Evolutionary conservation across 108 stramenopile species (phyloP).

Genomic region (Phaeodactylum tricornutum): DNA sequence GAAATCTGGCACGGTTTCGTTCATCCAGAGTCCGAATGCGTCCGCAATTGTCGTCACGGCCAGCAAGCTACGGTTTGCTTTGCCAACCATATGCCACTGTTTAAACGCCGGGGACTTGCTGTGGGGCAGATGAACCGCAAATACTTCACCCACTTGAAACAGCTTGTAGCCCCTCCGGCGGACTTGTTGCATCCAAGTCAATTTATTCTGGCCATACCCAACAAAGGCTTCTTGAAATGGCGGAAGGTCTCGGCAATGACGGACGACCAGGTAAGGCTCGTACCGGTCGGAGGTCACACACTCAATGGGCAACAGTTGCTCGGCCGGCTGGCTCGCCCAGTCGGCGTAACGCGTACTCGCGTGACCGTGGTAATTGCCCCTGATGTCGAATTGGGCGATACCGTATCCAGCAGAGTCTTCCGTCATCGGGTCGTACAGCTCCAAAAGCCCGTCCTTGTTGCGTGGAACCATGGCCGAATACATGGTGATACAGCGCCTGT

Average conservation of each 20-base stretch:
- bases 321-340: slow-evolving; percentile 39
- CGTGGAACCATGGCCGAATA: slow-evolving; percentile 39
- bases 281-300: slow-evolving; percentile 71
- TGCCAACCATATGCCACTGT: slow-evolving; percentile 28
- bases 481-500: too few relatives aligned
- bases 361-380: slow-evolving; percentile 60
- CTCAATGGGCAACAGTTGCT: slow-evolving; percentile 32
- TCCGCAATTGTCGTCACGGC: too few relatives aligned
- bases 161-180: slow-evolving; percentile 50
- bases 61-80: slow-evolving; percentile 1
- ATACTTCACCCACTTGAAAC: slow-evolving; percentile 51
- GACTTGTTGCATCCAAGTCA: slow-evolving; percentile 76
- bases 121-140: slow-evolving; percentile 75
- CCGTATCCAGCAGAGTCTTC: too few relatives aligned
- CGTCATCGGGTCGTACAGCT: slow-evolving; percentile 66
- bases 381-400: slow-evolving; percentile 12
- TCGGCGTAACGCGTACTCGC: slow-evolving; percentile 53
- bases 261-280: slow-evolving; percentile 71
- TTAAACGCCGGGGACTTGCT: slow-evolving; percentile 42
- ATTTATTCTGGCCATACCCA: slow-evolving; percentile 83
- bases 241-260: slow-evolving; percentile 61
- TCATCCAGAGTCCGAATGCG: slow-evolving; percentile 61
- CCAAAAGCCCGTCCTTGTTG: slow-evolving; percentile 23
- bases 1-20: slow-evolving; percentile 28
- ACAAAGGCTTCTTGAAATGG: slow-evolving; percentile 67